Conservation (phyloP, 495 filamentous ascomycete genomes). For the Durotheca rogersii region DNA sequence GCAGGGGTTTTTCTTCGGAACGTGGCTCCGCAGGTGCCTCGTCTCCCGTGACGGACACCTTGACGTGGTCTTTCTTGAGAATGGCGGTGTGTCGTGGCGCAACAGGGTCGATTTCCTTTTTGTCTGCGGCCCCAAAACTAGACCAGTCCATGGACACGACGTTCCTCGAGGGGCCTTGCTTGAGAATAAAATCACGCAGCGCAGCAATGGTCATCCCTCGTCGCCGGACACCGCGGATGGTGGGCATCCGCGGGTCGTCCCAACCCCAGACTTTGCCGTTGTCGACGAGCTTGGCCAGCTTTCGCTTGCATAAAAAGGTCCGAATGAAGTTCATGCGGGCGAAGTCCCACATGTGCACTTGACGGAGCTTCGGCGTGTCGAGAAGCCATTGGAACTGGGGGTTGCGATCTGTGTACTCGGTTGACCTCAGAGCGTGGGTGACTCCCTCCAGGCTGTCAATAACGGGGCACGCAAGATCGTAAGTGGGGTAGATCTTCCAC, state of each 20-base stretch:
- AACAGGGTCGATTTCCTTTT: conserved; percentile 91
- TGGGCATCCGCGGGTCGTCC: conserved; percentile 95
- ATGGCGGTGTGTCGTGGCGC: conserved; percentile 84
- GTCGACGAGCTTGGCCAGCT: conserved; percentile 91
- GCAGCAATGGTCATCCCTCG: conserved; percentile 91
- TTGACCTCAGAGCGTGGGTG: conserved; percentile 91
- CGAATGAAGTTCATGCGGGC: conserved; percentile 93
- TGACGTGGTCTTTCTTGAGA: conserved; percentile 64
- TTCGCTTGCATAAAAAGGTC: conserved; percentile 89
- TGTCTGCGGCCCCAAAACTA: conserved; percentile 90
- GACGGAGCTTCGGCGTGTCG: conserved; percentile 77
- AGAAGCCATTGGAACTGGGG: conserved; percentile 97
- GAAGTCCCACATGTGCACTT: conserved; percentile 97
- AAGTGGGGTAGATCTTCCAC: conserved; percentile 97
- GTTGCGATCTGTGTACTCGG: conserved; percentile 96
- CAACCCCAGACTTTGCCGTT: conserved; percentile 84
- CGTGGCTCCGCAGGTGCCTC: conserved; percentile 62
- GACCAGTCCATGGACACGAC: conserved; percentile 91
- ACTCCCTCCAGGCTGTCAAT: conserved; percentile 90
- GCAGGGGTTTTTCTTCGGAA: conserved; percentile 74
- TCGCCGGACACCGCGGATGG: conserved; percentile 81
- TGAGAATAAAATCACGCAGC: conserved; percentile 87
- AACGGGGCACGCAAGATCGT: conserved; percentile 91
- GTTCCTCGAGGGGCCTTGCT: conserved; percentile 86
- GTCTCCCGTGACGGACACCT: conserved; percentile 62